Evolutionary conservation across 805 yeast species (phyloP).

Genomic region (Saccharomycopsis malanga): DNA sequence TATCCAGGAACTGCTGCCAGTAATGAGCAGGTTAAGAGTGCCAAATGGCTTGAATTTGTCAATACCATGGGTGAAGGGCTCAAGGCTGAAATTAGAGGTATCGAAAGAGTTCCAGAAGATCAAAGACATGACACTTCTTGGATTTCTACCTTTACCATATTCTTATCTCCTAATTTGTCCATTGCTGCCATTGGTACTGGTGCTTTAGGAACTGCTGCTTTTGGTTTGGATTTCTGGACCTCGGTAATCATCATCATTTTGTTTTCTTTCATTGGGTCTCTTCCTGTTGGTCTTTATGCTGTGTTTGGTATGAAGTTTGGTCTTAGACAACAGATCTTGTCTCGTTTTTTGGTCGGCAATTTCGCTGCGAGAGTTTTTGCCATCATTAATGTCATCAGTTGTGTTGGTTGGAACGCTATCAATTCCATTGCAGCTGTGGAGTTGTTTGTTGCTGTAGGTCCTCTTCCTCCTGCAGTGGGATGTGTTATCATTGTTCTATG

Average conservation of each 20-base stretch:
- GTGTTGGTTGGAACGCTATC: constrained; percentile 95
- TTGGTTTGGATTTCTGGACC: constrained; percentile 68
- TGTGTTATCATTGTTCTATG: constrained; percentile 62
- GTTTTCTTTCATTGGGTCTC: constrained; percentile 64
- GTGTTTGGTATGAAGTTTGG: constrained; percentile 80
- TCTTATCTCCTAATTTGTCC: constrained; percentile 87
- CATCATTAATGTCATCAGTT: constrained; percentile 68
- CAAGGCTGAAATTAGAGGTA: constrained; percentile 60
- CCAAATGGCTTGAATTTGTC: constrained; percentile 1
- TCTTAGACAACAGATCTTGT: constrained; percentile 78
- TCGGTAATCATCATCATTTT: constrained; percentile 59
- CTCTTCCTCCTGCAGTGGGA: constrained; percentile 86
- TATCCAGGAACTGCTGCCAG: background rate
- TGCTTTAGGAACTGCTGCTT: constrained; percentile 56
- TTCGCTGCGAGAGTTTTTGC: constrained; percentile 70
- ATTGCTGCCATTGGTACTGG: constrained; percentile 79
- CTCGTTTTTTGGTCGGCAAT: constrained; percentile 74
- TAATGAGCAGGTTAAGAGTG: background rate
- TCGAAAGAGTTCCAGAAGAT: constrained; percentile 72
- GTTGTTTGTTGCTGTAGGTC: constrained; percentile 39
- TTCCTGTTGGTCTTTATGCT: constrained; percentile 79
- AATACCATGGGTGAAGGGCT: constrained; percentile 10
- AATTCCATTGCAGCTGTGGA: constrained; percentile 88
- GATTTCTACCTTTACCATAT: constrained; percentile 73
- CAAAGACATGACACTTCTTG: constrained; percentile 65